Evolutionary conservation across 306 rosid species (phyloP).

Genomic region (Myrica gale): DNA sequence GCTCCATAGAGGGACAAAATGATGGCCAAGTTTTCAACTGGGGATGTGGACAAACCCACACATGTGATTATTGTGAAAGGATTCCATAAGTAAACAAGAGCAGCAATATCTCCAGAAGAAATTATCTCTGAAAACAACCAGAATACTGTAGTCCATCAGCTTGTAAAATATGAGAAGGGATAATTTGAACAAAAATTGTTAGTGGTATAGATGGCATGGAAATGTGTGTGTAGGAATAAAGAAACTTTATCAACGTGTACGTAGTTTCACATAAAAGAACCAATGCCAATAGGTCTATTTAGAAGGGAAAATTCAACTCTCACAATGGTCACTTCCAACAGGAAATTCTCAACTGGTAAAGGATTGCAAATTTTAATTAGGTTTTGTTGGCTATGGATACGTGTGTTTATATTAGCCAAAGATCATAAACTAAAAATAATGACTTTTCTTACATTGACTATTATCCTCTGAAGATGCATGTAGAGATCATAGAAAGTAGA

Average conservation of each 20-base stretch:
- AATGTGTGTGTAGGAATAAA: too few relatives aligned
- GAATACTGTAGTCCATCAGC: conserved; percentile 26
- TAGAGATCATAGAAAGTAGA: too few relatives aligned
- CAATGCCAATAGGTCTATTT: neutral
- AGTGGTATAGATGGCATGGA: neutral
- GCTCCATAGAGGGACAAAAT: conserved; percentile 51
- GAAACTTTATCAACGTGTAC: too few relatives aligned
- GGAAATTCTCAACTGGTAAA: neutral
- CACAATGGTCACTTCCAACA: neutral
- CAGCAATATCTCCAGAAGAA: conserved; percentile 53
- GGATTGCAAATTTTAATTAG: too few relatives aligned
- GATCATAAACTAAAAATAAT: too few relatives aligned
- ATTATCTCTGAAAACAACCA: conserved; percentile 38
- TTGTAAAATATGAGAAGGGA: neutral
- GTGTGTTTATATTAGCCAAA: too few relatives aligned
- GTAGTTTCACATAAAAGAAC: neutral
- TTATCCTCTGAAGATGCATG: too few relatives aligned
- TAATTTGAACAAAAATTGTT: neutral
- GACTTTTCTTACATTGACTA: too few relatives aligned
- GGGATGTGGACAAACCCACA: conserved; percentile 62
- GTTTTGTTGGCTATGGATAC: too few relatives aligned
- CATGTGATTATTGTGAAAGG: conserved; percentile 56
- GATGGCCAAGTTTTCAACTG: conserved; percentile 47
- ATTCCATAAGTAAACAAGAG: conserved; percentile 57
- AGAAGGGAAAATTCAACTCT: neutral